A percentile compares a stretch with the other conserved stretches of the same genome.
Conservation (phyloP, 2,329 filamentous ascomycete genomes). For the Aspergillus fischeri region DNA sequence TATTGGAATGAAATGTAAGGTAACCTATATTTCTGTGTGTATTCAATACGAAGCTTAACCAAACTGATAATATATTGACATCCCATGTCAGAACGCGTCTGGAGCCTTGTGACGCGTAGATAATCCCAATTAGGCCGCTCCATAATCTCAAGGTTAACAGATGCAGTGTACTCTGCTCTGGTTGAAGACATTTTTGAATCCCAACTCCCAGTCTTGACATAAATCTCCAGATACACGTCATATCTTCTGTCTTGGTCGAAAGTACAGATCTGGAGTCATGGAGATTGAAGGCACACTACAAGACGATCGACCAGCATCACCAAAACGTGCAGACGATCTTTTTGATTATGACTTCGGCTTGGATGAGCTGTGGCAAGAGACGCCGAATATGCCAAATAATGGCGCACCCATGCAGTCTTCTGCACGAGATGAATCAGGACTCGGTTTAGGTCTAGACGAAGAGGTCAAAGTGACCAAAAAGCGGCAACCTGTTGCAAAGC, state of each 20-base stretch:
- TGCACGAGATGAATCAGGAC: slow-evolving; percentile 45
- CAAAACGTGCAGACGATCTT: slow-evolving; percentile 60
- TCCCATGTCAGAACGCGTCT: not conserved
- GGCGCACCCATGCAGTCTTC: slow-evolving; percentile 18
- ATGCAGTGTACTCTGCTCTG: not conserved
- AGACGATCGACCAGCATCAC: slow-evolving; percentile 16
- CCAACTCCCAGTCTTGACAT: not conserved
- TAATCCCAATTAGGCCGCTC: not conserved
- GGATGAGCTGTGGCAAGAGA: slow-evolving; percentile 47
- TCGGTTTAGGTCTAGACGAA: slow-evolving; percentile 73
- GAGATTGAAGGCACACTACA: slow-evolving; percentile 9
- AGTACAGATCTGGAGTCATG: slow-evolving; percentile 7
- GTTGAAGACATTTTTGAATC: not conserved
- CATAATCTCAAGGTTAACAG: not conserved
- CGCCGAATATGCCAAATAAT: slow-evolving; percentile 21
- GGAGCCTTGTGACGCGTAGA: not conserved
- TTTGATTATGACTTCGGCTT: slow-evolving; percentile 69
- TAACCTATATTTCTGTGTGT: not conserved
- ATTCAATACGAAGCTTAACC: not conserved
- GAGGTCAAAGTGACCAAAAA: slow-evolving; percentile 79
- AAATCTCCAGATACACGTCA: not conserved
- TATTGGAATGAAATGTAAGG: not conserved
- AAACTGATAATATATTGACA: not conserved
- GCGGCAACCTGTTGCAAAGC: slow-evolving; percentile 71
- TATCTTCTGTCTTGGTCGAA: not conserved